Conservation (phyloP, 2,329 filamentous ascomycete species). For the Diaporthe vaccinii region DNA sequence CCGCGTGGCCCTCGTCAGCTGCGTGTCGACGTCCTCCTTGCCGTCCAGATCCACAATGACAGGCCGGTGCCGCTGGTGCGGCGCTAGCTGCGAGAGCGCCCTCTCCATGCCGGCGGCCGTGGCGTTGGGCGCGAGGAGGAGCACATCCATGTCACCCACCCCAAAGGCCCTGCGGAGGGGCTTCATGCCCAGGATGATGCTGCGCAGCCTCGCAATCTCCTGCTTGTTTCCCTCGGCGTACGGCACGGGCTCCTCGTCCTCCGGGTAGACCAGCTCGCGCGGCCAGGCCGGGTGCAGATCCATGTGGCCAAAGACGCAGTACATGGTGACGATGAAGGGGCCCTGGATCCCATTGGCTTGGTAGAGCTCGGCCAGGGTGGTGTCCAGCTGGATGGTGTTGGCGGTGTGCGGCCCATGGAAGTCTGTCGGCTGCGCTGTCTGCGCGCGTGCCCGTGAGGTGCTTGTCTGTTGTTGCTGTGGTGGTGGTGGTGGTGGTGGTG, state of each 20-base stretch:
- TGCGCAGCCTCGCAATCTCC: slow-evolving; percentile 42
- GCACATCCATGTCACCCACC: slow-evolving; percentile 44
- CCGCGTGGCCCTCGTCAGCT: slow-evolving; percentile 36
- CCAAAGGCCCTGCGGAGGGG: slow-evolving; percentile 45
- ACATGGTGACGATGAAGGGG: slow-evolving; percentile 45
- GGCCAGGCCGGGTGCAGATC: slow-evolving; percentile 45
- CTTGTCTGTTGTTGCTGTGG: neutral
- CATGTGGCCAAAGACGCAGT: slow-evolving; percentile 45
- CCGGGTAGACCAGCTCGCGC: slow-evolving; percentile 43
- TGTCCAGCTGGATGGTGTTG: slow-evolving; percentile 41
- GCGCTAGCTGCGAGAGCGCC: slow-evolving; percentile 44
- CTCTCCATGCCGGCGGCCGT: slow-evolving; percentile 40
- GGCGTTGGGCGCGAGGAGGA: slow-evolving; percentile 44
- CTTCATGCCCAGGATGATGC: slow-evolving; percentile 44
- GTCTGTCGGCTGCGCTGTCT: neutral
- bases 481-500: neutral
- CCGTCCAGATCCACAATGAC: slow-evolving; percentile 41
- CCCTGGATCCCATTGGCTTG: slow-evolving; percentile 43
- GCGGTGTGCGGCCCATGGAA: neutral
- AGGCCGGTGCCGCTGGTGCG: slow-evolving; percentile 43
- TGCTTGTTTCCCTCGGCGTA: slow-evolving; percentile 38
- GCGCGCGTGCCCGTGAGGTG: too few relatives aligned
- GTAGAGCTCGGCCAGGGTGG: slow-evolving; percentile 45
- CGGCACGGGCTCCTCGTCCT: slow-evolving; percentile 46
- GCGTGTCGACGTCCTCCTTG: slow-evolving; percentile 10